Conservation (phyloP, 176 grass and related monocot genomes). For the Cenchrus purpureus region DNA sequence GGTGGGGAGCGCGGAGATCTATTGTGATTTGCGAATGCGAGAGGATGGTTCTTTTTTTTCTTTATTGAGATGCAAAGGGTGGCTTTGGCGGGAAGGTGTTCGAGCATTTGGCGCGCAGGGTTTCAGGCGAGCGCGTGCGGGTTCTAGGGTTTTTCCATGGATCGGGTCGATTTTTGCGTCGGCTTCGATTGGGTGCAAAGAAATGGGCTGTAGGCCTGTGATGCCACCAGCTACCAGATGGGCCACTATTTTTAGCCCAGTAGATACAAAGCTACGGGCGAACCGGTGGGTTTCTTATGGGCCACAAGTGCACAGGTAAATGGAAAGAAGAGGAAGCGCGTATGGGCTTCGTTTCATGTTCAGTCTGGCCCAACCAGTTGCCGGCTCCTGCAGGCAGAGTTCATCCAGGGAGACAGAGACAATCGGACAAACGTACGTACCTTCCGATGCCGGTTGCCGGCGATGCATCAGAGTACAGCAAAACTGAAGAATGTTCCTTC, state of each 20-base stretch:
- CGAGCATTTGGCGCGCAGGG: constrained; percentile 53
- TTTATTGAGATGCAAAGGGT: background rate
- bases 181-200: background rate
- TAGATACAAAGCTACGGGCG: no score
- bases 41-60: background rate
- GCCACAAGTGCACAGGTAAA: no score
- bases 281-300: no score
- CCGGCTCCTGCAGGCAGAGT: background rate
- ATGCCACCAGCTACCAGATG: no score
- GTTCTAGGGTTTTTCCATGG: constrained; percentile 13
- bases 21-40: background rate
- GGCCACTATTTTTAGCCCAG: no score
- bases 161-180: background rate
- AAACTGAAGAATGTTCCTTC: background rate
- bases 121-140: background rate
- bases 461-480: background rate
- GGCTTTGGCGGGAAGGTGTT: constrained; percentile 56
- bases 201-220: background rate
- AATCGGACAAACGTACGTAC: background rate
- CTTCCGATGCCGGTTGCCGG: background rate
- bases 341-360: no score
- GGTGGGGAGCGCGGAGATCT: background rate
- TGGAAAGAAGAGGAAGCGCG: no score
- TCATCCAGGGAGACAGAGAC: background rate
- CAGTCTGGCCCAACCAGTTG: no score